Base-by-base conservation (phyloP, 352 stramenopile species). In the Phytopythium kandeliae region DNA sequence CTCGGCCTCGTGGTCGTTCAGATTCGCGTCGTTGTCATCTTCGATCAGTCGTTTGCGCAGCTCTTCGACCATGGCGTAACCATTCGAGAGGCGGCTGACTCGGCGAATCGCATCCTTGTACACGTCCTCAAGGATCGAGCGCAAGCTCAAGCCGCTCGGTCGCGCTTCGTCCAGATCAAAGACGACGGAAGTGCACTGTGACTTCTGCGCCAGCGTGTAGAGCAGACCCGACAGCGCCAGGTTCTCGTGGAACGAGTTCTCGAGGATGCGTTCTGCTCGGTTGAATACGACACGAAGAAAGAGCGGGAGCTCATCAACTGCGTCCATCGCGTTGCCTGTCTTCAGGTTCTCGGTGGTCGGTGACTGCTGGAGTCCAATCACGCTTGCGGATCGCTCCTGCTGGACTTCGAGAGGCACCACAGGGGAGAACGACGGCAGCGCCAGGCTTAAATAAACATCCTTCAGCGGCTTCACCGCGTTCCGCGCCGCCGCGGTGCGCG, bases 241-340 rank as follows among this genome's bases (percentile, higher is more conserved):
- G 35, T 92, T 95, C 54, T 92, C 84, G 6, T 89, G 65, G 37
- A 95, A 86, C 6, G 81, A 90, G 61, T 85, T 90, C 53, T 92
- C 79, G 38, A 95, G 55, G 24, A 92, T 55, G 10, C 82, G 67
- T 55, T 92, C 81, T 7, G 89, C 56, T 22, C 82, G 79, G 50
- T 74, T 88, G 44, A 95, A 51, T 43, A 92, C 69, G 49, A 92
- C 75, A n/a, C 72, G 75, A 19, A 89, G 44, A 17, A 94, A 91
- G n/a, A 80, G 46, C 22, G 77, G 62, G 31, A 78, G 48, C 1
- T 59, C 48, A 5, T 50, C 61, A 45, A 49, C 13, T 25, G 31
- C 24, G 11, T 4, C 10, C 1, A 4, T n/a, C 24, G 21, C 2
- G 35, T 4, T 28, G 2, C 2, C 21, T 17, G 33, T 13, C 51